Evolutionary conservation across 202 grass and related monocot species (phyloP).

Genomic region (Cymbopogon flexuosus): DNA sequence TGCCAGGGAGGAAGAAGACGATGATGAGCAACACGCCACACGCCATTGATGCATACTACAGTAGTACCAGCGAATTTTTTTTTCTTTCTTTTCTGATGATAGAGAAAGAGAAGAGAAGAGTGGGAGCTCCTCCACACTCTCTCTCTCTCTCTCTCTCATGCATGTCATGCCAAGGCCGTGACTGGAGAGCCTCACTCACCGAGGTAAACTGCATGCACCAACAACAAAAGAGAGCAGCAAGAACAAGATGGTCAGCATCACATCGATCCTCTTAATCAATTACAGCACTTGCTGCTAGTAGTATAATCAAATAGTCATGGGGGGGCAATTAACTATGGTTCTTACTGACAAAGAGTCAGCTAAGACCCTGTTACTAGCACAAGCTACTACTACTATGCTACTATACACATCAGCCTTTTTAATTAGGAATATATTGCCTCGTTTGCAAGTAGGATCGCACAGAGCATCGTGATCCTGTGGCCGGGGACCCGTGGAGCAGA

Average conservation of each 20-base stretch:
- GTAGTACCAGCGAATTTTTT: too few species aligned
- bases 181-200: constrained; percentile 84
- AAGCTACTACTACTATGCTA: background rate
- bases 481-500: background rate
- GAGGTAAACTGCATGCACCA: constrained; percentile 88
- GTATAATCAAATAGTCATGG: background rate
- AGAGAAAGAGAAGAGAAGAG: background rate
- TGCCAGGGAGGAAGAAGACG: background rate
- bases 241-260: background rate
- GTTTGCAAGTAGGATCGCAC: background rate
- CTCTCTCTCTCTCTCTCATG: background rate
- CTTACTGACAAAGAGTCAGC: background rate
- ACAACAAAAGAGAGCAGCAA: constrained; percentile 21
- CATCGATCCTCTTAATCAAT: too few species aligned
- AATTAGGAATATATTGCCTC: background rate
- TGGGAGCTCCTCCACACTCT: background rate
- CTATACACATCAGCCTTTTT: background rate
- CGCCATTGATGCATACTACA: background rate
- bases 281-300: too few species aligned
- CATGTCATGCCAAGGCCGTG: constrained; percentile 42
- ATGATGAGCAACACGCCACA: background rate
- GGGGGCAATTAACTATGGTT: background rate
- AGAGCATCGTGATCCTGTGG: background rate
- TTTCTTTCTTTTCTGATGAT: background rate
- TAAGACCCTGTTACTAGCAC: background rate